phyloP scores from a whole-genome alignment of 352 stramenopile species.

The Phytophthora sp. region DNA sequence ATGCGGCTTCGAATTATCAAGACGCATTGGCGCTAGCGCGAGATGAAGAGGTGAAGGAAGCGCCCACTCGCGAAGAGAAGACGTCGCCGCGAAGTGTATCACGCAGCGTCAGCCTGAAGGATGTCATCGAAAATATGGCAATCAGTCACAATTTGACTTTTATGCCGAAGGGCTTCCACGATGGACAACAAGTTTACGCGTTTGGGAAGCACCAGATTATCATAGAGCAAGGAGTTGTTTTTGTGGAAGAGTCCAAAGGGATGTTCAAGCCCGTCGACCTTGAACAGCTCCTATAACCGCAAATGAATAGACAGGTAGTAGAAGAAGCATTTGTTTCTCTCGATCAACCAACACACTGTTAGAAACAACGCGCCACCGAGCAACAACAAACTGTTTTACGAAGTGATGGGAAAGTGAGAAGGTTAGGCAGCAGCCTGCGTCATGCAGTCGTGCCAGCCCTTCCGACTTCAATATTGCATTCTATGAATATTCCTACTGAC shows the following conservation, averaged over 20 bases:
- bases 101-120: constrained; percentile 72
- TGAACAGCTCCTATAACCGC: constrained; percentile 62
- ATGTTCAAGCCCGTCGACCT: constrained; percentile 78
- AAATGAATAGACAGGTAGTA: constrained; percentile 8
- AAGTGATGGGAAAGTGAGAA: constrained; percentile 9
- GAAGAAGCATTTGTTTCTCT: no score
- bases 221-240: constrained; percentile 87
- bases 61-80: constrained; percentile 21
- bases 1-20: constrained; percentile 70
- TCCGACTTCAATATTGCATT: constrained; percentile 20
- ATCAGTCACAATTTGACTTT: constrained; percentile 84
- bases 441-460: constrained; percentile 26
- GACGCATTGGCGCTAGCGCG: constrained; percentile 68
- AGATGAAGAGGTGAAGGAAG: constrained; percentile 32
- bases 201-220: constrained; percentile 86
- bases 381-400: no score
- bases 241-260: constrained; percentile 68
- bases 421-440: constrained; percentile 23
- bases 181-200: constrained; percentile 81
- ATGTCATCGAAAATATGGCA: constrained; percentile 85
- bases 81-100: constrained; percentile 32
- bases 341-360: no score
- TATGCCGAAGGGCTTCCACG: constrained; percentile 75
- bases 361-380: no score
- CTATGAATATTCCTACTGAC: constrained; percentile 33